These are phyloP conservation scores for Alloascoidea africana DNA, from an alignment of 805 yeast genomes.

Conservation along the genomic window DNA sequence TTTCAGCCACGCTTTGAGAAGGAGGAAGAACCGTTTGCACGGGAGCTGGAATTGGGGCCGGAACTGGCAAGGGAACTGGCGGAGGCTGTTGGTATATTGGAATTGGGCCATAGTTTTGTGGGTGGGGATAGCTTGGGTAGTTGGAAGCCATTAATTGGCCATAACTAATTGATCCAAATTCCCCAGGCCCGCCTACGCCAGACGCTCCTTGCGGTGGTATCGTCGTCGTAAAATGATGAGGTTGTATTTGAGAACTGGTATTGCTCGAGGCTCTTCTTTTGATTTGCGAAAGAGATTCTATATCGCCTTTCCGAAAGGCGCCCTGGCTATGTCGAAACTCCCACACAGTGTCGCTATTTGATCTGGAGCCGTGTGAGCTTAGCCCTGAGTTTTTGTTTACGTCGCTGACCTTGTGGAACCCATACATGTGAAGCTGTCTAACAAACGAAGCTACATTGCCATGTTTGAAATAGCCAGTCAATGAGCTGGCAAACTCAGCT, in stretches of 20 bases:
- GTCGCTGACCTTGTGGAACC: constrained; percentile 62
- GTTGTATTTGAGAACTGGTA: constrained; percentile 13
- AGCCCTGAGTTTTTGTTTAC: not conserved
- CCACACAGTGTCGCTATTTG: constrained; percentile 33
- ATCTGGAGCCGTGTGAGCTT: not conserved
- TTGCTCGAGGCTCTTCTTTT: constrained; percentile 18
- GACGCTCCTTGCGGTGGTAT: too few species aligned
- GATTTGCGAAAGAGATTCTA: constrained; percentile 58
- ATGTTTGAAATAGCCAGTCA: constrained; percentile 70
- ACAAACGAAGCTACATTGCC: constrained; percentile 90
- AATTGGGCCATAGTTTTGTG: too few species aligned
- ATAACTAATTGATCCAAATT: not conserved
- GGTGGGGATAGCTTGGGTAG: not conserved
- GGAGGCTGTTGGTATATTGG: too few species aligned
- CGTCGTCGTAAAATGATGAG: not conserved
- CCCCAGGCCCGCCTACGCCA: too few species aligned
- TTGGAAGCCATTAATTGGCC: not conserved
- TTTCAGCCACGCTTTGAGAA: too few species aligned
- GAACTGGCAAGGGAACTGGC: too few species aligned
- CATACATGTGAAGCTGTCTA: constrained; percentile 91
- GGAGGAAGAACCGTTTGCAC: too few species aligned
- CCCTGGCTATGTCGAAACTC: constrained; percentile 81
- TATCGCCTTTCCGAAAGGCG: constrained; percentile 67
- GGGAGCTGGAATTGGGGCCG: too few species aligned
- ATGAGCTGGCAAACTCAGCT: constrained; percentile 72